Conservation (phyloP, 2,329 filamentous ascomycete genomes). For the Stagonosporopsis cucurbitacearum region DNA sequence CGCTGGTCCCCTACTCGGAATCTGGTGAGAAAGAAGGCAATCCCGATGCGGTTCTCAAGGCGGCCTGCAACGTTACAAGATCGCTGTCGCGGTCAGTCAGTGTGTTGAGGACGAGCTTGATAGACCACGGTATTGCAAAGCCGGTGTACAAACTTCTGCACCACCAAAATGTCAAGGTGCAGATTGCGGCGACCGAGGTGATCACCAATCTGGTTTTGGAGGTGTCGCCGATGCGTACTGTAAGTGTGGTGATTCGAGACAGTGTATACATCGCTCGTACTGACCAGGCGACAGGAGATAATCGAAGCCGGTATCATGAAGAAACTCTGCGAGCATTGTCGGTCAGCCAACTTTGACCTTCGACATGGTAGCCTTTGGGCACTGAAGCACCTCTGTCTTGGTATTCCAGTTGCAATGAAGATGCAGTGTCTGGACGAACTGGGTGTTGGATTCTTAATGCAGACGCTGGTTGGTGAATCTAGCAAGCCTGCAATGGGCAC, state of each 20-base stretch:
- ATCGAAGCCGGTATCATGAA: slow-evolving; percentile 76
- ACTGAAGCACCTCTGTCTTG: slow-evolving; percentile 85
- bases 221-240: slow-evolving; percentile 89
- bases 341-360: slow-evolving; percentile 78
- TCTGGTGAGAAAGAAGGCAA: slow-evolving; percentile 70
- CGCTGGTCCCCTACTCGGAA: slow-evolving; percentile 68
- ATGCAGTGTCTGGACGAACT: slow-evolving; percentile 79
- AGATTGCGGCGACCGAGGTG: slow-evolving; percentile 83
- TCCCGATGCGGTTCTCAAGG: slow-evolving; percentile 77
- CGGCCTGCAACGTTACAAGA: slow-evolving; percentile 81
- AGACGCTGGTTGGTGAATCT: slow-evolving; percentile 71
- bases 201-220: slow-evolving; percentile 86
- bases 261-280: background rate
- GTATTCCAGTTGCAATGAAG: slow-evolving; percentile 74
- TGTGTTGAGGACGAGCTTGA: slow-evolving; percentile 81
- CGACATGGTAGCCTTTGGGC: slow-evolving; percentile 91
- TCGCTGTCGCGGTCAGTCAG: slow-evolving; percentile 85
- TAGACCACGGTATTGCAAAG: slow-evolving; percentile 81
- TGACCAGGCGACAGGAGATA: slow-evolving; percentile 59
- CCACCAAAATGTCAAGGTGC: slow-evolving; percentile 77
- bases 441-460: slow-evolving; percentile 79
- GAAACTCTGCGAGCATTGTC: slow-evolving; percentile 82
- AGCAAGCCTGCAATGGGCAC: slow-evolving; percentile 58
- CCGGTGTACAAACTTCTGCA: slow-evolving; percentile 78
- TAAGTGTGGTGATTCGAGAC: slow-evolving; percentile 54